These are phyloP conservation scores for Athelia sp. DNA, from an alignment of 1,284 basidiomycete species.

Conservation along the genomic window DNA sequence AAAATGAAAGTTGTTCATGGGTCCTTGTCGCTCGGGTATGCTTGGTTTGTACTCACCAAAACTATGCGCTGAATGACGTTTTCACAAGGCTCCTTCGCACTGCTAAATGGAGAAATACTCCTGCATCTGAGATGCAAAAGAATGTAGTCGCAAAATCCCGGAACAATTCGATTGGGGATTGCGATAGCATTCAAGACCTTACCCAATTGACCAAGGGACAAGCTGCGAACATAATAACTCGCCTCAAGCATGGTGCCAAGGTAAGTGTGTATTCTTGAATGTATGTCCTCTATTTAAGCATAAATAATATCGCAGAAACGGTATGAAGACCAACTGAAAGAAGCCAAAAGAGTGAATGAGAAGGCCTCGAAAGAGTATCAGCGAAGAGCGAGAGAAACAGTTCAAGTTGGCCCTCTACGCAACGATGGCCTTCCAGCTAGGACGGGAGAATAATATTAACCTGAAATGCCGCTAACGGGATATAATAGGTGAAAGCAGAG, in stretches of 20 bases:
- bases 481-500: constrained; percentile 38
- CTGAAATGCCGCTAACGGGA: constrained; percentile 7
- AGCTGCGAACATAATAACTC: constrained; percentile 73
- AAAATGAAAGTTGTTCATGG: constrained; percentile 48
- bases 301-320: constrained; percentile 36
- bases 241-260: constrained; percentile 73
- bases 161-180: constrained; percentile 27
- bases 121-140: constrained; percentile 67
- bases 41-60: not conserved
- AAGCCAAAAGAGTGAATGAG: constrained; percentile 28
- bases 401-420: constrained; percentile 53
- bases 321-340: constrained; percentile 49
- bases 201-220: constrained; percentile 66
- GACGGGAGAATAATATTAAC: constrained; percentile 1
- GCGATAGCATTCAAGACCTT: constrained; percentile 24
- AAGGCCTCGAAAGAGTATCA: constrained; percentile 38
- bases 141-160: constrained; percentile 58
- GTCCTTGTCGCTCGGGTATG: constrained; percentile 40
- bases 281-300: constrained; percentile 3
- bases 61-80: constrained; percentile 10
- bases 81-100: constrained; percentile 50
- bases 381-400: constrained; percentile 47
- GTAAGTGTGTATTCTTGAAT: constrained; percentile 29
- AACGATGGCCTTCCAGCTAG: not conserved
- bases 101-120: constrained; percentile 70